Base-by-base conservation (phyloP, 73 alveolate species). In the Paramecium sonneborni region DNA sequence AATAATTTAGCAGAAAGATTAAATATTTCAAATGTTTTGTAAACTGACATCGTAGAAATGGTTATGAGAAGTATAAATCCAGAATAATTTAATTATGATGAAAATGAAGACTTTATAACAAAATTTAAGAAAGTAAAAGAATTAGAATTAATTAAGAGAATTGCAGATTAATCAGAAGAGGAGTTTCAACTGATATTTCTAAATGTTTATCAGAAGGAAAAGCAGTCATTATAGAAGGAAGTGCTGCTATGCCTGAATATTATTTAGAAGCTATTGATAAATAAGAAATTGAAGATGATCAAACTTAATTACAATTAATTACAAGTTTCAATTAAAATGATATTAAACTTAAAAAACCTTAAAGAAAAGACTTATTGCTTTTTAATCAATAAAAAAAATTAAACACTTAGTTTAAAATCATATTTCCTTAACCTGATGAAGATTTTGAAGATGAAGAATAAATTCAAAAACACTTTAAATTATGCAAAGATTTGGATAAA, bases 1-100 rank as follows among this genome's bases (percentile, higher is more conserved):
- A 95, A 95, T 23, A 56, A 95, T 23, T 88, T 95, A 26, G 96
- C 96, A 26, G 98, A 95, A 48, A 79, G 96, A 90, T 69, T 95
- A 20, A 95, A 95, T 74, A 89, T 93, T 5, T 93, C 98, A 1
- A 95, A 95, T 85, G 95, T 95, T 44, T 92, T 95, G 15, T 48
- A 95, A 62, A 95, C 96, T 23, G 92, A 92, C 39, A 93, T 95
- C 1, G 96, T 95, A 4, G 72, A 88, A 38, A 76, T 84, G 58
- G 96, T 93, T 2, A 93, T 95, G 96, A 92, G 76, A 76, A 92
- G 92, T 48, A 38, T 95, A 39, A 67, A 85, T 55, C 67, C 67
- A 3, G 85, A 76, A 58, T 57, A 86, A 39, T 86, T 76, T 6
- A 86, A 62, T 30, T 56, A 76, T 21, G 52, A 26, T 74, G 67